phyloP scores from a whole-genome alignment of 2,329 filamentous ascomycete species.

The Monilinia fructigena region DNA sequence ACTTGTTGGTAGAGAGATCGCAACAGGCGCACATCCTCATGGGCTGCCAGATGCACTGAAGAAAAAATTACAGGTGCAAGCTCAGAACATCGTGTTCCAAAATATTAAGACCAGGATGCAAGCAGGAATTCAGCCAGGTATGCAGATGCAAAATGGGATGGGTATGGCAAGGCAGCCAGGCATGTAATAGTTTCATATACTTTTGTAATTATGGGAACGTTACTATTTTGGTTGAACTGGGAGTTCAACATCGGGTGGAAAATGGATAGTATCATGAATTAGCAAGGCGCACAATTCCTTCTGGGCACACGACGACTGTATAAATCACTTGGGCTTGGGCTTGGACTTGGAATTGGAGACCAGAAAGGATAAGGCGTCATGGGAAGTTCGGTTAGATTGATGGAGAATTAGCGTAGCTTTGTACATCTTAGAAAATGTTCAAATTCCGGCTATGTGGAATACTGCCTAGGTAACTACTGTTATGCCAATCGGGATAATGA shows the following conservation, averaged over 20 bases:
- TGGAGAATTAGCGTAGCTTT: conserved; percentile 1
- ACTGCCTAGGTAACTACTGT: background rate
- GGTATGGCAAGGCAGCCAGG: conserved; percentile 31
- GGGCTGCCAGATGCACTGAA: background rate
- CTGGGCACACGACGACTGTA: background rate
- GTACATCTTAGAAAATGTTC: background rate
- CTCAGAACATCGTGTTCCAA: background rate
- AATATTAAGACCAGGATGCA: background rate
- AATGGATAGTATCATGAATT: conserved; percentile 5
- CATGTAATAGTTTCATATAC: conserved; percentile 13
- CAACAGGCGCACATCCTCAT: conserved; percentile 13
- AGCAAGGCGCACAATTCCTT: conserved; percentile 1
- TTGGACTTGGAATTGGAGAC: background rate
- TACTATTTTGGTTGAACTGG: background rate
- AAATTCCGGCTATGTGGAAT: background rate
- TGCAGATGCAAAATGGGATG: conserved; percentile 37
- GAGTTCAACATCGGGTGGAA: background rate
- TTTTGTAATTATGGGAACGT: background rate
- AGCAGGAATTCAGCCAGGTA: conserved; percentile 33
- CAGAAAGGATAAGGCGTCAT: conserved; percentile 6
- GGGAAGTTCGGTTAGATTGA: background rate
- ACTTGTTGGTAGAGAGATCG: background rate
- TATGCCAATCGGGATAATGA: background rate
- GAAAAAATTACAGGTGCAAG: conserved; percentile 4
- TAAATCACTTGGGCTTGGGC: background rate